A percentile compares a stretch with the other conserved stretches of the same genome.
These are phyloP conservation scores for Mycosarcoma maydis DNA, from an alignment of 1,284 basidiomycete genomes.

Conservation along the genomic window DNA sequence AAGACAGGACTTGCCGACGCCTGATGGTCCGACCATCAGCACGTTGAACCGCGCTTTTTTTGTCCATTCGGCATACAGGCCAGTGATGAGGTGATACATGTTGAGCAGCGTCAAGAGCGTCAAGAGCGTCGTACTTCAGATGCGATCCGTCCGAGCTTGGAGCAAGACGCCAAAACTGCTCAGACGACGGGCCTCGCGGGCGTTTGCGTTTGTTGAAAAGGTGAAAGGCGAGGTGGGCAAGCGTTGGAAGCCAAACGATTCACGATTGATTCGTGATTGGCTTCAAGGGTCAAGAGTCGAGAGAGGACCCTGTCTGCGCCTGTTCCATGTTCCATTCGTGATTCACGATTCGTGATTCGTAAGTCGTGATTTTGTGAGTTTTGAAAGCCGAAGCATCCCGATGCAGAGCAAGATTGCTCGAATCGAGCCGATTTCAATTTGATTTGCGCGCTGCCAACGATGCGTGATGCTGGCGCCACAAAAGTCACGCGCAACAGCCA, in stretches of 20 bases:
- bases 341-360: too few species aligned
- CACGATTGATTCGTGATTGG: too few species aligned
- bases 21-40: conserved; percentile 47
- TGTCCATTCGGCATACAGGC: conserved; percentile 46
- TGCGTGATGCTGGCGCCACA: too few species aligned
- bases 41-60: conserved; percentile 49
- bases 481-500: background rate
- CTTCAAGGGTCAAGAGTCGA: background rate
- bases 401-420: background rate
- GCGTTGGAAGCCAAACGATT: too few species aligned
- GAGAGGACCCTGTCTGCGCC: conserved; percentile 1
- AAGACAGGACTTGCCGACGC: conserved; percentile 54
- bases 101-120: background rate
- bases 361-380: too few species aligned
- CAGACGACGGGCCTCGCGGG: background rate
- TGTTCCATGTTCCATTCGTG: too few species aligned
- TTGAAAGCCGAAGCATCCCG: conserved; percentile 23
- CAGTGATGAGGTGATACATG: conserved; percentile 46
- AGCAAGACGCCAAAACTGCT: too few species aligned
- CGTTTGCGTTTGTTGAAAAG: background rate
- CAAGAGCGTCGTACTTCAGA: background rate
- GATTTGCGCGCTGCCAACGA: background rate
- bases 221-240: background rate
- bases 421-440: background rate
- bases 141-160: background rate